Percentiles rank a stretch among this genome's conserved stretches.
These are phyloP conservation scores for Withania somnifera DNA, from an alignment of 305 asterid genomes.

Conservation along the genomic window DNA sequence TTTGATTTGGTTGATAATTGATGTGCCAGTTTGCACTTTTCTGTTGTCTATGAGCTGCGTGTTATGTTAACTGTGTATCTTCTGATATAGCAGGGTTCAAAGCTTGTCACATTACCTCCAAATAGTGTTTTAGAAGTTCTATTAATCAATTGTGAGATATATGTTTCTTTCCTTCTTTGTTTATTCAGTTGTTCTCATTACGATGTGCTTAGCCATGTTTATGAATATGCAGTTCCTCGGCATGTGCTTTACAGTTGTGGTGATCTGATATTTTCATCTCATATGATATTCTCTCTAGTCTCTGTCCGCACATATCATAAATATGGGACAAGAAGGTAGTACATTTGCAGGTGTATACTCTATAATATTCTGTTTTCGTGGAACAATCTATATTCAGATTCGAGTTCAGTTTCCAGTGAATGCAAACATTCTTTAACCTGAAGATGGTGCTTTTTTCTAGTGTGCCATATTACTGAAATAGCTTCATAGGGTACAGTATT, in stretches of 20 bases:
- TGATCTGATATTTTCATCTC: conserved; percentile 95
- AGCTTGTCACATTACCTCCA: conserved; percentile 84
- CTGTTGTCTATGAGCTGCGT: background rate
- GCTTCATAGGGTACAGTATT: too few species aligned
- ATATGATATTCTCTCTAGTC: conserved; percentile 90
- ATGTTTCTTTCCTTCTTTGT: background rate
- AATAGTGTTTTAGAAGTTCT: conserved; percentile 48
- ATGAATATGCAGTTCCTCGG: conserved; percentile 54
- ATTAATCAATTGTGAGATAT: conserved; percentile 37
- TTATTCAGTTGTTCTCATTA: background rate
- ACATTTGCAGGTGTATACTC: background rate
- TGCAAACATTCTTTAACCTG: background rate
- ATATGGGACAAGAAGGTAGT: conserved; percentile 59
- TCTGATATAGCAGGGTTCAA: conserved; percentile 58
- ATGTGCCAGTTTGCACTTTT: background rate
- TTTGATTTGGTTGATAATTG: background rate
- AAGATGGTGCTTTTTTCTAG: too few species aligned
- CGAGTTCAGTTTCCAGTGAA: background rate
- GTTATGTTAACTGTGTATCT: background rate
- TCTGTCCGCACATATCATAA: conserved; percentile 84
- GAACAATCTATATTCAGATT: background rate
- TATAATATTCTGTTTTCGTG: background rate
- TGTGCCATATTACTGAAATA: too few species aligned
- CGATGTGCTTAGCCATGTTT: conserved; percentile 2
- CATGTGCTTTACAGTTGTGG: conserved; percentile 92